Evolutionary conservation across 345 rosid species (phyloP).

Genomic region (Sonneratia alba): DNA sequence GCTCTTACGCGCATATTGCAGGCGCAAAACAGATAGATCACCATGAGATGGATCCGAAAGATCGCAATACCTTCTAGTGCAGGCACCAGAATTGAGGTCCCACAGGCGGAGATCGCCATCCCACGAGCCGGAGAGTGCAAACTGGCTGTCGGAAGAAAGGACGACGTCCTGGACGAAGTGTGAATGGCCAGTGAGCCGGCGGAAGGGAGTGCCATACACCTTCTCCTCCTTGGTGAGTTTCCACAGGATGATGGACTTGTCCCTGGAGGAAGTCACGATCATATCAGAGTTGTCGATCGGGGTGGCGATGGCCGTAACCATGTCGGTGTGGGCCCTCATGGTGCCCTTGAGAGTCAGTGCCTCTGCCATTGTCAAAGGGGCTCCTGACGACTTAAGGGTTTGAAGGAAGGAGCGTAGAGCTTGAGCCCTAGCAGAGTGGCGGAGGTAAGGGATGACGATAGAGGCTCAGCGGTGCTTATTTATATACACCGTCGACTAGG

Average conservation of each 20-base stretch:
- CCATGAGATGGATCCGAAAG: not conserved
- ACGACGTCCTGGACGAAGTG: conserved; percentile 92
- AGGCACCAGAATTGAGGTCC: conserved; percentile 37
- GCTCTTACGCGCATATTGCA: not conserved
- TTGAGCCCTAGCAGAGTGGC: not conserved
- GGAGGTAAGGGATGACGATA: not conserved
- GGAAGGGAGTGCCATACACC: conserved; percentile 66
- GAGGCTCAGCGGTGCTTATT: not conserved
- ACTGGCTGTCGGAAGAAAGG: conserved; percentile 75
- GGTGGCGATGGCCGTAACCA: conserved; percentile 86
- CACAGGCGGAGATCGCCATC: conserved; percentile 52
- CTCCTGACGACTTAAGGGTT: not conserved
- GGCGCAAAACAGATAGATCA: not conserved
- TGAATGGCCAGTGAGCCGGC: conserved; percentile 91
- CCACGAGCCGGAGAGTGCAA: conserved; percentile 50
- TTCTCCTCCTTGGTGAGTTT: conserved; percentile 78
- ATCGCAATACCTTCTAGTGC: conserved; percentile 26
- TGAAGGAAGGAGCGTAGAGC: not conserved
- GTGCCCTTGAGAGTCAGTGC: conserved; percentile 70
- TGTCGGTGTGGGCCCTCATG: conserved; percentile 90
- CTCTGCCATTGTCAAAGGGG: conserved; percentile 45
- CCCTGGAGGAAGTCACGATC: conserved; percentile 87
- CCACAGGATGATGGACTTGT: conserved; percentile 93
- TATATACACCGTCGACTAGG: not conserved
- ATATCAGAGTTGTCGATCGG: conserved; percentile 88